A percentile compares a stretch with the other conserved stretches of the same genome.
These are phyloP conservation scores for Arthrobotrys megalospora DNA, from an alignment of 2,329 filamentous ascomycete species.

Conservation along the genomic window DNA sequence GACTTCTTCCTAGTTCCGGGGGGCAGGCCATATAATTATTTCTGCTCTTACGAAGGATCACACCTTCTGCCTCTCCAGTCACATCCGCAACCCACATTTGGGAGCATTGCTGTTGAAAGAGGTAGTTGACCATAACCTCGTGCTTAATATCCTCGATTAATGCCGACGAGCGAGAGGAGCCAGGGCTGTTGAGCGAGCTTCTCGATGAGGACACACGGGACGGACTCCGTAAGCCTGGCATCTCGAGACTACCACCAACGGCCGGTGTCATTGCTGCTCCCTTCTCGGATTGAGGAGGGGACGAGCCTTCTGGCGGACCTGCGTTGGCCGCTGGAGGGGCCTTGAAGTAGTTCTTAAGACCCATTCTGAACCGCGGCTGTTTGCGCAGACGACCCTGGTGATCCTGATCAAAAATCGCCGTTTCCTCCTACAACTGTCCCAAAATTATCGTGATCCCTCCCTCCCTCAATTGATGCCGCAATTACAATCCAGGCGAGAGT, in stretches of 20 bases:
- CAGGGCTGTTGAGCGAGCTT: constrained; percentile 58
- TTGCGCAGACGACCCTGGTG: constrained; percentile 58
- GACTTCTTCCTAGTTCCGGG: constrained; percentile 74
- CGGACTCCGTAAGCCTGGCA: constrained; percentile 53
- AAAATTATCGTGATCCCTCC: constrained; percentile 60
- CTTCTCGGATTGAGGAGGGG: constrained; percentile 56
- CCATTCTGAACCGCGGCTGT: constrained; percentile 70
- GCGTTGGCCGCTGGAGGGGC: constrained; percentile 69
- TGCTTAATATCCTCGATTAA: constrained; percentile 82
- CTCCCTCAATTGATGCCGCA: constrained; percentile 40
- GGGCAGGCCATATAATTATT: constrained; percentile 82
- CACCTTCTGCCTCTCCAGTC: constrained; percentile 79
- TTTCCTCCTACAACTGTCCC: constrained; percentile 38
- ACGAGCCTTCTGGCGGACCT: constrained; percentile 67
- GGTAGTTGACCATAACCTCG: constrained; percentile 86
- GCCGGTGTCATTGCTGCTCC: constrained; percentile 60
- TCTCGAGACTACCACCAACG: constrained; percentile 60
- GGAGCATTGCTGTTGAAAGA: constrained; percentile 84
- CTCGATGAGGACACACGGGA: constrained; percentile 59
- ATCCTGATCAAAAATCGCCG: constrained; percentile 22
- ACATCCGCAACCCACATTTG: constrained; percentile 79
- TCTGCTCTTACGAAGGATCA: constrained; percentile 78
- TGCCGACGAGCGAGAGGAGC: constrained; percentile 67
- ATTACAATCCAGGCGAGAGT: constrained; percentile 28
- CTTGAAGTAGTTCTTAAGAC: constrained; percentile 76